Percentiles rank a stretch among this genome's conserved stretches.
Conservation (phyloP, 805 yeast genomes). For the Candida easanensis region DNA sequence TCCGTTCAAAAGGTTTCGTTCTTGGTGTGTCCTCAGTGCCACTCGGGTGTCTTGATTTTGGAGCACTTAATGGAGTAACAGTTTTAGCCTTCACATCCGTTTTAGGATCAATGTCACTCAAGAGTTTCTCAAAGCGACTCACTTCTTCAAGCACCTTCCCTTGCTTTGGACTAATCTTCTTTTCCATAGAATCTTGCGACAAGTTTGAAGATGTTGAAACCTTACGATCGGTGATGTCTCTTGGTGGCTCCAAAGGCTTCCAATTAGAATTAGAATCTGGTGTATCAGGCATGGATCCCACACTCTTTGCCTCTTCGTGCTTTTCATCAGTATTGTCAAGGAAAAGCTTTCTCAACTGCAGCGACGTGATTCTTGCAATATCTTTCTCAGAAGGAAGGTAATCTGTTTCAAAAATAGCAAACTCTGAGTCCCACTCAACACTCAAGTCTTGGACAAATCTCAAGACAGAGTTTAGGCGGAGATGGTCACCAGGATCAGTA, state of each 20-base stretch:
- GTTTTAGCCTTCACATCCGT: conserved; percentile 7
- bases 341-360: conserved; percentile 76
- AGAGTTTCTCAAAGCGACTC: conserved; percentile 29
- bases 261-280: too few relatives aligned
- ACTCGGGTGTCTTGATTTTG: conserved; percentile 10
- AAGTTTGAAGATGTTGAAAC: conserved; percentile 4
- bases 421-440: conserved; percentile 83
- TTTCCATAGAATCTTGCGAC: conserved; percentile 2
- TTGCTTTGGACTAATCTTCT: conserved; percentile 20
- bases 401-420: conserved; percentile 71
- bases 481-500: conserved; percentile 60
- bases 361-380: conserved; percentile 84
- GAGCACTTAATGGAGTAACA: conserved; percentile 7
- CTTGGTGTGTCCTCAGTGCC: conserved; percentile 7
- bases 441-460: conserved; percentile 77
- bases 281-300: too few relatives aligned
- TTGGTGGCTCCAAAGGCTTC: conserved; percentile 7
- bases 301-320: conserved; percentile 21
- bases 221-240: conserved; percentile 3
- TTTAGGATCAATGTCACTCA: conserved; percentile 18
- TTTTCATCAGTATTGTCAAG: conserved; percentile 43
- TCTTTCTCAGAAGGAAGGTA: conserved; percentile 92
- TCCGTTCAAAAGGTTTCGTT: conserved; percentile 8
- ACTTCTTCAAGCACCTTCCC: conserved; percentile 30
- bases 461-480: conserved; percentile 66